Evolutionary conservation across 768 basidiomycete genomes (phyloP), one percentile per base, ranked within the genome.

Genomic region (Myochromella boudieri): DNA sequence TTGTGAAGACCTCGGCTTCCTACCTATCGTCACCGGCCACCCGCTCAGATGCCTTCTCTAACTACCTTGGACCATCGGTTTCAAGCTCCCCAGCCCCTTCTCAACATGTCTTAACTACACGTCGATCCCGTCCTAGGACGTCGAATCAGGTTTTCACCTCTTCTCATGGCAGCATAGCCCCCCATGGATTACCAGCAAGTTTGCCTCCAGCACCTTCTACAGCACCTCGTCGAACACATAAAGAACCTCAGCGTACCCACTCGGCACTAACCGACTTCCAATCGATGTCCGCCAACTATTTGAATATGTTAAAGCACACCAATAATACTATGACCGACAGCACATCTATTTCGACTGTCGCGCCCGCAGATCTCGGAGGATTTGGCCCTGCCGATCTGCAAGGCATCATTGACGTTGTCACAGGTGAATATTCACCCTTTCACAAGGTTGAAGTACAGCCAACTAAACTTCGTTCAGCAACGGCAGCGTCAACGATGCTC

Each of bases 111-210:
- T 60, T 88, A 80, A 84, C 69, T 68, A 63, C 65, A 21, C 60
- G 64, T 48, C 64, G 68, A 58, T 63, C 67, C 63, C 82, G 84
- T 87, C 85, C 70, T 66, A 69, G 81, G 84, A 85, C 87, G 71
- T 77, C 77, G 31, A 72, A 70, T 47, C 72, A 74, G 69, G 77
- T 87, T 56, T 87, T 86, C 59, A 67, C 71, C 58, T 78, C 78
- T 64, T 68, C 82, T 44, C 76, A 77, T 68, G 87, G 85, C 70
- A 70, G 86, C 46, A 82, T 85, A 58, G 74, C 81, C 60, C 87
- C 87, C 48, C 82, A 88, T 87, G 87, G 86, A 68, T 81, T 89
- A 62, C 87, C 87, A 50, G 78, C 81, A 55, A 77, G 73, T 52
- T 66, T 90, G 38, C 87, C 87, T 37, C 81, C 80, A 42, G 78